phyloP scores from a whole-genome alignment of 805 yeast species.

The Candida coleopterorum region DNA sequence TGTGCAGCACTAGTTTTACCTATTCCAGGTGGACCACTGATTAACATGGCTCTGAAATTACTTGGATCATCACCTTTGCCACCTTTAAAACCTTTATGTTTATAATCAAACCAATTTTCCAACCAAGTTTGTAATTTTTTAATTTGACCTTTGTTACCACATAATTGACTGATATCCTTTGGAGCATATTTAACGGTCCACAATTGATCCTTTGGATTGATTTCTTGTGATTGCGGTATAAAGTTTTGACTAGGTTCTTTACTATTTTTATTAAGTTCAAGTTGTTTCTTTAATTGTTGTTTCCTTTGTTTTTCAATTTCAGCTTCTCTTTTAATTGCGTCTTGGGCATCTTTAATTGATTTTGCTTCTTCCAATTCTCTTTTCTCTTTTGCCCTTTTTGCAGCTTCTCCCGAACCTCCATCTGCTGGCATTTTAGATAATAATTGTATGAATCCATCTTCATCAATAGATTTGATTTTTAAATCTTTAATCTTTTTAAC shows the following conservation, averaged over 20 bases:
- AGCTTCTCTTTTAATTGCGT: slow-evolving; percentile 42
- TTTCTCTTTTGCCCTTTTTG: slow-evolving; percentile 67
- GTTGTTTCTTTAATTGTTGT: slow-evolving; percentile 2
- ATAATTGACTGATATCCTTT: slow-evolving; percentile 62
- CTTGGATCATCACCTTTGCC: slow-evolving; percentile 65
- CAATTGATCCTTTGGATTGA: slow-evolving; percentile 56
- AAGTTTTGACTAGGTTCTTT: slow-evolving; percentile 6
- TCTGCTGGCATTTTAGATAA: slow-evolving; percentile 79
- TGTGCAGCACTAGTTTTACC: slow-evolving; percentile 85
- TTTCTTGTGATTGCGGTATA: slow-evolving; percentile 18
- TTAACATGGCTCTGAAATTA: slow-evolving; percentile 72
- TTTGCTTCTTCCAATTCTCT: slow-evolving; percentile 61
- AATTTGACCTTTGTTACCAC: slow-evolving; percentile 85
- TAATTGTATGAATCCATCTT: slow-evolving; percentile 77
- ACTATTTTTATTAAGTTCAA: not conserved
- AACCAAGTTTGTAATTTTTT: slow-evolving; percentile 70
- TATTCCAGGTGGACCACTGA: slow-evolving; percentile 85
- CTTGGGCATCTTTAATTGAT: slow-evolving; percentile 40
- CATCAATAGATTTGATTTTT: slow-evolving; percentile 76
- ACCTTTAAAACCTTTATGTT: slow-evolving; percentile 50
- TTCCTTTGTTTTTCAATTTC: slow-evolving; percentile 31
- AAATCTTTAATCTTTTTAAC: slow-evolving; percentile 71
- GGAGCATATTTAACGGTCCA: slow-evolving; percentile 98
- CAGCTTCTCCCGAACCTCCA: slow-evolving; percentile 84
- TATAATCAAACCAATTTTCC: slow-evolving; percentile 61